A percentile compares a stretch with the other conserved stretches of the same genome.
phyloP scores from a whole-genome alignment of 768 basidiomycete species.

The Mycena polygramma region DNA sequence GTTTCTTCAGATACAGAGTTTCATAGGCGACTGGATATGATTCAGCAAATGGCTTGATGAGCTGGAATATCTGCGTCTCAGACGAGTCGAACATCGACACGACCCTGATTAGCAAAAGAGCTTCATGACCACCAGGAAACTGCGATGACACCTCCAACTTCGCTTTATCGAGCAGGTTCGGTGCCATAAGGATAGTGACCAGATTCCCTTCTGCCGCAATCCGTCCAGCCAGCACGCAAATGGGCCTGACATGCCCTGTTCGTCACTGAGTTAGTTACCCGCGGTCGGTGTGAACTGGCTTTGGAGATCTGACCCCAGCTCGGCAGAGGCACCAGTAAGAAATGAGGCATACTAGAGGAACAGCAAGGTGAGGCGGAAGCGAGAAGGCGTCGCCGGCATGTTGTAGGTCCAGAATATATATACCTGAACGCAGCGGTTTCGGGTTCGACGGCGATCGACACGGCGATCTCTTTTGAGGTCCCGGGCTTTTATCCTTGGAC shows the following conservation, averaged over 20 bases:
- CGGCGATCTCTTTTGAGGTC: too few species aligned
- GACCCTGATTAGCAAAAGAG: conserved; percentile 8
- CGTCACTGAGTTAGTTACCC: neutral
- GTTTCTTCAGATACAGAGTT: neutral
- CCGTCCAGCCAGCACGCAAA: conserved; percentile 16
- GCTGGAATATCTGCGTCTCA: conserved; percentile 11
- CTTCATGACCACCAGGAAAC: conserved; percentile 11
- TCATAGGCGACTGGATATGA: conserved; percentile 7
- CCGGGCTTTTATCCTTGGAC: too few species aligned
- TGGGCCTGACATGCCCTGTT: conserved; percentile 22
- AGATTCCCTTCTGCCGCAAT: neutral
- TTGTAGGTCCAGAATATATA: too few species aligned
- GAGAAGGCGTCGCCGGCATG: too few species aligned
- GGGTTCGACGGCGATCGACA: too few species aligned
- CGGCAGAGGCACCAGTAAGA: conserved; percentile 17
- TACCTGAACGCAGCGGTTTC: too few species aligned
- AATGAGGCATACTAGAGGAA: neutral
- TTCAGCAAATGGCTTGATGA: conserved; percentile 23
- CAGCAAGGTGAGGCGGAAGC: too few species aligned
- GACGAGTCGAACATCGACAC: conserved; percentile 12
- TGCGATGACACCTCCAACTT: neutral
- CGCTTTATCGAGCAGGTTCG: conserved; percentile 16
- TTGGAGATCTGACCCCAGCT: conserved; percentile 18
- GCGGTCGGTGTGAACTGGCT: neutral
- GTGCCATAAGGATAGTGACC: conserved; percentile 10